Evolutionary conservation across 352 stramenopile species (phyloP).

Genomic region (Phytophthora chlamydospora): DNA sequence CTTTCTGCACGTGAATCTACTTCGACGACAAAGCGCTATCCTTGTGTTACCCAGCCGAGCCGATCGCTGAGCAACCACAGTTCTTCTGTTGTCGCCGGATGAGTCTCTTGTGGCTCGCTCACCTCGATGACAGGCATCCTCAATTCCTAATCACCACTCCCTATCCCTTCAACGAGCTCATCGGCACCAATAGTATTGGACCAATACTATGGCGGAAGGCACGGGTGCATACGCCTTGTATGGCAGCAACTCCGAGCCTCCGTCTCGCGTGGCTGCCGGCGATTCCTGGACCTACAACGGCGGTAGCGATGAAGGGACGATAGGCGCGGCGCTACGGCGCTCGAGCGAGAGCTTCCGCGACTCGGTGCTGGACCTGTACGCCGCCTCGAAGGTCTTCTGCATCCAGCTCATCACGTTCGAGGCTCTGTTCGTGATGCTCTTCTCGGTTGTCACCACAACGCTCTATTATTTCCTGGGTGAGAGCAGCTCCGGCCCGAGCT

Average conservation of each 20-base stretch:
- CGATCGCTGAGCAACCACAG: no score
- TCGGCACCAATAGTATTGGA: no score
- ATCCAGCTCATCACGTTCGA: constrained; percentile 84
- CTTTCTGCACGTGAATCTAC: no score
- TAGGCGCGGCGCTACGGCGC: constrained; percentile 30
- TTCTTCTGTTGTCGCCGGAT: no score
- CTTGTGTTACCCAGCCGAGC: no score
- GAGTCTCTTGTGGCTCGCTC: no score
- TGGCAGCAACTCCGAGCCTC: constrained; percentile 9
- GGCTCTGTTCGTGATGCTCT: constrained; percentile 69
- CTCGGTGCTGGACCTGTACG: constrained; percentile 79
- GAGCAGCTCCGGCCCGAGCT: constrained; percentile 42
- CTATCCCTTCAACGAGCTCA: no score
- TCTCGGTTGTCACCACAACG: constrained; percentile 64
- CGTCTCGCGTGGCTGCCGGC: not conserved
- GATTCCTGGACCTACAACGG: not conserved
- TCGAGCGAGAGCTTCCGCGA: constrained; percentile 56
- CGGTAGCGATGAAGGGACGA: constrained; percentile 14
- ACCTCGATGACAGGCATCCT: no score
- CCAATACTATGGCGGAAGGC: constrained; percentile 10
- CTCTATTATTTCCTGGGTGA: constrained; percentile 73
- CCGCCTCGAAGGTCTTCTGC: constrained; percentile 75
- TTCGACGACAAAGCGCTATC: no score
- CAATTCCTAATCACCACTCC: no score
- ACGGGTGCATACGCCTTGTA: constrained; percentile 17